Conservation (phyloP, 495 filamentous ascomycete species). For the Opeltia flavorubescens region DNA sequence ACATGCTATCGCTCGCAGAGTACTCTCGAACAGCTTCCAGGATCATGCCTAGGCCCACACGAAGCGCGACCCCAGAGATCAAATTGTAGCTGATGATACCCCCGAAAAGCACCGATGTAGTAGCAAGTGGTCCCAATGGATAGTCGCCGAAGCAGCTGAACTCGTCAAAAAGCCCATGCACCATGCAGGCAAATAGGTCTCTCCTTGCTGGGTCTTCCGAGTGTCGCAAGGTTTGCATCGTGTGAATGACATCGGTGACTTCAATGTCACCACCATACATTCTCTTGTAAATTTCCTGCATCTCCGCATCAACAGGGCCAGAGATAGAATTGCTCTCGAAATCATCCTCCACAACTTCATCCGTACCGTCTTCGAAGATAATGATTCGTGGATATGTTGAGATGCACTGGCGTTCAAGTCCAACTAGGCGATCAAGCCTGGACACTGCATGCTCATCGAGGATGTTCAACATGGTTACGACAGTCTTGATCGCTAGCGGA, state of each 20-base stretch:
- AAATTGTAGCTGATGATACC: constrained; percentile 89
- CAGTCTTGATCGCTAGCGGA: constrained; percentile 69
- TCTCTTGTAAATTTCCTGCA: constrained; percentile 92
- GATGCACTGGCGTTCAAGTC: constrained; percentile 72
- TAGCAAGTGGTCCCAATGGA: constrained; percentile 82
- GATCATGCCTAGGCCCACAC: constrained; percentile 89
- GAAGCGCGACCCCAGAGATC: constrained; percentile 75
- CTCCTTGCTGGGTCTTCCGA: constrained; percentile 73
- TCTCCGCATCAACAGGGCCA: constrained; percentile 64
- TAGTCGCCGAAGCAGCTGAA: constrained; percentile 92
- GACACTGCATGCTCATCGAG: constrained; percentile 51
- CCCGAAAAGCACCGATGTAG: constrained; percentile 90
- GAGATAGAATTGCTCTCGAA: constrained; percentile 64
- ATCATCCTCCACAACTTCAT: constrained; percentile 75
- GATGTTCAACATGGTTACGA: constrained; percentile 65
- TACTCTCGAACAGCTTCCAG: constrained; percentile 83
- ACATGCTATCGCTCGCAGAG: constrained; percentile 72
- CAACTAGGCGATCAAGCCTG: constrained; percentile 37
- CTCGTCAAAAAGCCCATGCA: constrained; percentile 94
- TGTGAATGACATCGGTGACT: constrained; percentile 63
- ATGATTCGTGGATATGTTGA: constrained; percentile 90
- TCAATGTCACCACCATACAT: constrained; percentile 87
- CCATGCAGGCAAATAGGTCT: constrained; percentile 96
- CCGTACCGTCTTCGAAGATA: constrained; percentile 84
- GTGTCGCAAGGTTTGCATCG: constrained; percentile 69